A percentile compares a stretch with the other conserved stretches of the same genome.
phyloP scores from a whole-genome alignment of 2,329 filamentous ascomycete species.

The Aphanoascus verrucosus region DNA sequence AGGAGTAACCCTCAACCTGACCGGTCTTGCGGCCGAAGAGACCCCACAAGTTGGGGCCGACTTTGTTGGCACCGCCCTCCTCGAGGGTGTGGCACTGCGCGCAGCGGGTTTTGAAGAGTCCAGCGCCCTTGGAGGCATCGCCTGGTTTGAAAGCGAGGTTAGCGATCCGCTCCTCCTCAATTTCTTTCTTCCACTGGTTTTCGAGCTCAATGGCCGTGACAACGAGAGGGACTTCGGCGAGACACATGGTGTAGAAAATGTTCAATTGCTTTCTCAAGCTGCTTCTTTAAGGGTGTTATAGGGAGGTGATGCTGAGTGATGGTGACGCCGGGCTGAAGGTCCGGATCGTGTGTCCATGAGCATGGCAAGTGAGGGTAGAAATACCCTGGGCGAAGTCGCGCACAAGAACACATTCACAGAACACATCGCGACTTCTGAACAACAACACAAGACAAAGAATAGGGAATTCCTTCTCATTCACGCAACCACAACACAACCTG shows the following conservation, averaged over 20 bases:
- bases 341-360: background rate
- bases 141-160: slow-evolving; percentile 13
- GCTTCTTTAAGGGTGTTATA: background rate
- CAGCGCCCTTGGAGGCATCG: slow-evolving; percentile 16
- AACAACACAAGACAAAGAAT: background rate
- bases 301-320: background rate
- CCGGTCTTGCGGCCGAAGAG: slow-evolving; percentile 96
- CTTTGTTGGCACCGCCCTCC: slow-evolving; percentile 86
- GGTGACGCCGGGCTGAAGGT: background rate
- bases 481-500: background rate
- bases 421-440: background rate
- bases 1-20: slow-evolving; percentile 81
- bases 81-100: slow-evolving; percentile 97
- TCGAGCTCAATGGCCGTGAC: slow-evolving; percentile 12
- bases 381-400: background rate
- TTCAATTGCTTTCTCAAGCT: too few species aligned
- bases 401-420: background rate
- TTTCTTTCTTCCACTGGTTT: slow-evolving; percentile 9
- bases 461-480: background rate
- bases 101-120: slow-evolving; percentile 59
- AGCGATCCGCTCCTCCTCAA: slow-evolving; percentile 9
- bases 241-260: background rate
- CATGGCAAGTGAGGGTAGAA: background rate
- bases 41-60: slow-evolving; percentile 91
- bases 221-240: slow-evolving; percentile 7